phyloP scores from a whole-genome alignment of 169 alveolate genomes.

The Toxoplasma gondii region DNA sequence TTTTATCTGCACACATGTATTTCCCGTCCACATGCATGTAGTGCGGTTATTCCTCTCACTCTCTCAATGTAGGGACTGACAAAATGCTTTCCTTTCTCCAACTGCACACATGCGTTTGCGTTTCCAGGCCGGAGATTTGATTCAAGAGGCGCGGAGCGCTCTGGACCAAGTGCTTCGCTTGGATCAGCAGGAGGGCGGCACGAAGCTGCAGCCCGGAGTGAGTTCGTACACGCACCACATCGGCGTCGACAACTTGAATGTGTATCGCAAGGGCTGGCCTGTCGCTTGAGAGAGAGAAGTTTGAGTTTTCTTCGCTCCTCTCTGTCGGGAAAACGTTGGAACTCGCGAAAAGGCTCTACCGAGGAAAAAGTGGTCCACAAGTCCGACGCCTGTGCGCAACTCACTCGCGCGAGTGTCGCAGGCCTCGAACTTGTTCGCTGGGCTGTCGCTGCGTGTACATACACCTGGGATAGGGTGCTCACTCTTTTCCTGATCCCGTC shows the following conservation, averaged over 20 bases:
- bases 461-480: no score
- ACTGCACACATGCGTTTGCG: no score
- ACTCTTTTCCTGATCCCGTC: no score
- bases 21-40: not conserved
- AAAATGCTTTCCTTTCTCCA: no score
- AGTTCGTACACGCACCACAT: conserved; percentile 66
- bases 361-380: no score
- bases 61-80: no score
- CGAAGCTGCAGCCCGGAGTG: not conserved
- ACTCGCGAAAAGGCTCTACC: not conserved
- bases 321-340: not conserved
- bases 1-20: not conserved
- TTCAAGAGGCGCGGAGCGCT: conserved; percentile 36
- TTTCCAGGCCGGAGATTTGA: conserved; percentile 12
- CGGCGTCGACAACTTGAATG: conserved; percentile 65
- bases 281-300: conserved; percentile 37
- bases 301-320: not conserved
- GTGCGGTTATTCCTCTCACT: no score
- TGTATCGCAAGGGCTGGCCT: conserved; percentile 68
- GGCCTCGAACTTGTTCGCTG: no score
- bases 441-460: no score
- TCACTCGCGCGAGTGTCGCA: no score
- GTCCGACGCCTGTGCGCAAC: no score
- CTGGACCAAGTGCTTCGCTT: conserved; percentile 12
- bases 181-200: not conserved